Evolutionary conservation across 1,284 basidiomycete genomes (phyloP).

Genomic region (Lignosus rhinocerotis): DNA sequence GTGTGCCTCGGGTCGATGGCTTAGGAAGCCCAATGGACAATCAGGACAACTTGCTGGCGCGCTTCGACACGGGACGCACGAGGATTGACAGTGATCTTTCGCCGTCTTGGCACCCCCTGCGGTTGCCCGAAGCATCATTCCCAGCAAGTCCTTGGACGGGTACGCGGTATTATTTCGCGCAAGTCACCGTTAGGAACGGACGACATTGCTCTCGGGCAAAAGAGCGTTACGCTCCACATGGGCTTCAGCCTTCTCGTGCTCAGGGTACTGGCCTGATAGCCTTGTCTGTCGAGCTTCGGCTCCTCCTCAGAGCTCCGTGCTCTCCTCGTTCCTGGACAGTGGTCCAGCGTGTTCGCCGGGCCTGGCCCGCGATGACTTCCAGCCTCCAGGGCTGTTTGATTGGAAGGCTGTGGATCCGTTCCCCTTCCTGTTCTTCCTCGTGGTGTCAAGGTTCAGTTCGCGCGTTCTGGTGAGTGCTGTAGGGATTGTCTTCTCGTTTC

Average conservation of each 20-base stretch:
- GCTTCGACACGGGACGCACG: slow-evolving; percentile 22
- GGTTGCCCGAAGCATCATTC: slow-evolving; percentile 19
- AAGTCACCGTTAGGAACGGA: neutral
- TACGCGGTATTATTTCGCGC: slow-evolving; percentile 2
- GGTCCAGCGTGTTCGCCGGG: neutral
- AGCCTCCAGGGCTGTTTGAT: neutral
- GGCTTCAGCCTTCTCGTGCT: neutral
- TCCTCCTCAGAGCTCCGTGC: neutral
- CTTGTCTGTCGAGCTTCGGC: neutral
- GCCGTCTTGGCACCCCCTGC: slow-evolving; percentile 16
- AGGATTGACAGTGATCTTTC: slow-evolving; percentile 20
- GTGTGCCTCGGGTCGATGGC: slow-evolving; percentile 14
- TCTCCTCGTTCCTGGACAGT: neutral
- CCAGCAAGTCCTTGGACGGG: slow-evolving; percentile 10
- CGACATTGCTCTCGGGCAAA: neutral
- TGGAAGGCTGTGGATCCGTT: neutral
- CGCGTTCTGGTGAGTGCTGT: neutral
- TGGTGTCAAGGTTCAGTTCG: neutral
- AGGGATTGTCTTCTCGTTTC: neutral
- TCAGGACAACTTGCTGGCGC: slow-evolving; percentile 12
- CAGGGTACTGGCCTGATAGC: neutral
- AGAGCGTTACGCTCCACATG: neutral
- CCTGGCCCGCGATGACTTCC: neutral
- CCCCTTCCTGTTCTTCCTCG: neutral
- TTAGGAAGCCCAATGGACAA: slow-evolving; percentile 14